phyloP scores from a whole-genome alignment of 139 green algal species.

The Chlorella vulgaris region DNA sequence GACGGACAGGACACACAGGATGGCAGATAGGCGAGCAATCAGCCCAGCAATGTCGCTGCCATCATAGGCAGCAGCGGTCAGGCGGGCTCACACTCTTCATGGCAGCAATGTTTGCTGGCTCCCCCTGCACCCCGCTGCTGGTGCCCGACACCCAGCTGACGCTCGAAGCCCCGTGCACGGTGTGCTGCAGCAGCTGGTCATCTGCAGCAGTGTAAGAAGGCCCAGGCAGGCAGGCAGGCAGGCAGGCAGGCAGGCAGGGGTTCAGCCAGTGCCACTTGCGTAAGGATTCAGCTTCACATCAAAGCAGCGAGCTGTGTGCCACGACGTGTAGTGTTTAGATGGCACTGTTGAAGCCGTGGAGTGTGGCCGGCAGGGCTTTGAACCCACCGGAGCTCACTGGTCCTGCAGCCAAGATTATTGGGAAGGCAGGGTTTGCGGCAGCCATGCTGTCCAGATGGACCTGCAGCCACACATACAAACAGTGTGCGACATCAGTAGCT shows the following conservation, averaged over 20 bases:
- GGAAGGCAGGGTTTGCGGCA: background rate
- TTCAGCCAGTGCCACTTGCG: background rate
- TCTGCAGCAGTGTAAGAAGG: no score
- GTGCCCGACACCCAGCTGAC: conserved; percentile 7
- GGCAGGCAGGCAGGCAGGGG: background rate
- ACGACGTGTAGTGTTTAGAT: no score
- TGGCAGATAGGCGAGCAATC: no score
- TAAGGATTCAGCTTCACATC: no score
- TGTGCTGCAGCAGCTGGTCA: background rate
- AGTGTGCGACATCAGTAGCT: no score
- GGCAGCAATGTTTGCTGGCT: background rate
- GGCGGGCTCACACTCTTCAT: conserved; percentile 8
- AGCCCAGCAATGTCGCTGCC: no score
- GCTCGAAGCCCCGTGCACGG: background rate
- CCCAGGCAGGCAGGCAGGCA: background rate
- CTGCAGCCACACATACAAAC: background rate
- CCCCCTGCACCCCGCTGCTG: background rate
- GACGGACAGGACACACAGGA: no score
- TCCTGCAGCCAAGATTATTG: conserved; percentile 41
- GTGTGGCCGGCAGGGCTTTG: no score
- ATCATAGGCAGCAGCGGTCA: background rate
- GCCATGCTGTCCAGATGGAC: conserved; percentile 2
- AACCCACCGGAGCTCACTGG: background rate
- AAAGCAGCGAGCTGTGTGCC: no score
- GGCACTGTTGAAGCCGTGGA: no score